Percentiles rank a stretch among this genome's conserved stretches.
Conservation (phyloP, 257 asterid genomes). For the Solanum boliviense region DNA sequence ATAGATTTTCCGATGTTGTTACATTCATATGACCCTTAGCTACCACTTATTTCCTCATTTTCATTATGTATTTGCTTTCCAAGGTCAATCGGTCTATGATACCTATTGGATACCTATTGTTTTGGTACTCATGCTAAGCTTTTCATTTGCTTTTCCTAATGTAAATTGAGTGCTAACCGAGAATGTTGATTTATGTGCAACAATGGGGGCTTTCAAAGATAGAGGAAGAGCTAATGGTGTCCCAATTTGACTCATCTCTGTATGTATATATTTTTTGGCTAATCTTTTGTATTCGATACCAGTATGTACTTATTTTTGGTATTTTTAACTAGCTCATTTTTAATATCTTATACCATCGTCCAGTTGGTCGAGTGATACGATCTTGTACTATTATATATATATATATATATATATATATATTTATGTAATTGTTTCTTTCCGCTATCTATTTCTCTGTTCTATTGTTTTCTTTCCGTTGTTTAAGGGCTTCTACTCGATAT, state of each 20-base stretch:
- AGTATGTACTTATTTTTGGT: not conserved
- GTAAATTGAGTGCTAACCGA: not conserved
- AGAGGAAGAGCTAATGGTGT: not conserved
- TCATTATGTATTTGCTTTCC: not conserved
- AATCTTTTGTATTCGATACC: no score
- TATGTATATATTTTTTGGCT: not conserved
- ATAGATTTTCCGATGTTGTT: rapidly evolving
- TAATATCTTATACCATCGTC: not conserved
- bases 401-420: no score
- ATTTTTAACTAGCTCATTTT: not conserved
- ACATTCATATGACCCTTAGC: not conserved
- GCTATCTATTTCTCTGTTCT: not conserved
- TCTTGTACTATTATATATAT: no score
- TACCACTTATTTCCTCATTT: not conserved
- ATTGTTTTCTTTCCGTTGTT: no score
- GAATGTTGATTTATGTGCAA: not conserved
- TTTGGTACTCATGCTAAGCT: not conserved
- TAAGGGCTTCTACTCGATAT: not conserved
- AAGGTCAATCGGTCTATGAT: not conserved
- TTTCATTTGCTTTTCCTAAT: no score
- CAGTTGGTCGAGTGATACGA: not conserved
- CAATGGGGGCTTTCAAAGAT: not conserved
- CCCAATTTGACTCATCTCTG: not conserved
- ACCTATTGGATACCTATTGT: not conserved
- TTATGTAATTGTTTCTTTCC: not conserved